Conservation (phyloP, 306 rosid species). For the Carpinus viminea region DNA sequence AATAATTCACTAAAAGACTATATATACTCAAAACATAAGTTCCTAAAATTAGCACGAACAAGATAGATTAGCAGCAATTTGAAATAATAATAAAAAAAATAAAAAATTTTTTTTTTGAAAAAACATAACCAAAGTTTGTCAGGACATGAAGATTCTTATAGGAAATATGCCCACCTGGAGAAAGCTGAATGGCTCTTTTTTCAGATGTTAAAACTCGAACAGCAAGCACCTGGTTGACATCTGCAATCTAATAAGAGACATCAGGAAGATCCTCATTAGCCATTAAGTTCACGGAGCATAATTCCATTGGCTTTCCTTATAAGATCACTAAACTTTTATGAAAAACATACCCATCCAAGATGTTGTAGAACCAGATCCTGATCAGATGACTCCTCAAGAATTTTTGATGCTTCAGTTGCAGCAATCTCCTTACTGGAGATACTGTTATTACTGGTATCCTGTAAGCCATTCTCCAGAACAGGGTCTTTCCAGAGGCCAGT, state of each 20-base stretch:
- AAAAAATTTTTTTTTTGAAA: not conserved
- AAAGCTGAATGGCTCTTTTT: constrained; percentile 63
- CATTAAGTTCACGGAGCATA: constrained; percentile 6
- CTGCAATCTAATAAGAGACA: constrained; percentile 72
- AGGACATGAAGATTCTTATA: constrained; percentile 24
- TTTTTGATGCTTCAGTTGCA: constrained; percentile 89
- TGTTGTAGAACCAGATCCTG: constrained; percentile 83
- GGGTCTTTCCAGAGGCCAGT: constrained; percentile 81
- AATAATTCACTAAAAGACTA: not conserved
- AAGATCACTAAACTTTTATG: not conserved
- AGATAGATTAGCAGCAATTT: not conserved
- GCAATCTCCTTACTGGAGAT: constrained; percentile 74
- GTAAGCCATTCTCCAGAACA: constrained; percentile 39
- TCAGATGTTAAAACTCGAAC: constrained; percentile 79
- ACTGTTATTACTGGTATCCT: constrained; percentile 32
- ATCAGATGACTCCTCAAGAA: constrained; percentile 89
- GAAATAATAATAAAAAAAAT: no score
- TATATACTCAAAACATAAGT: not conserved
- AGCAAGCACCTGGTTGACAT: constrained; percentile 80
- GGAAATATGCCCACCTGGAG: constrained; percentile 67
- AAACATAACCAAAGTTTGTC: constrained; percentile 23
- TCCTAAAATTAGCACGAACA: not conserved
- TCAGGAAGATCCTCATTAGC: constrained; percentile 22
- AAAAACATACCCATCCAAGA: constrained; percentile 87
- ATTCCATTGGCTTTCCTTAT: not conserved